Percentiles rank a stretch among this genome's conserved stretches.
These are phyloP conservation scores for Recurvomyces mirabilis DNA, from an alignment of 495 filamentous ascomycete species.

Conservation along the genomic window DNA sequence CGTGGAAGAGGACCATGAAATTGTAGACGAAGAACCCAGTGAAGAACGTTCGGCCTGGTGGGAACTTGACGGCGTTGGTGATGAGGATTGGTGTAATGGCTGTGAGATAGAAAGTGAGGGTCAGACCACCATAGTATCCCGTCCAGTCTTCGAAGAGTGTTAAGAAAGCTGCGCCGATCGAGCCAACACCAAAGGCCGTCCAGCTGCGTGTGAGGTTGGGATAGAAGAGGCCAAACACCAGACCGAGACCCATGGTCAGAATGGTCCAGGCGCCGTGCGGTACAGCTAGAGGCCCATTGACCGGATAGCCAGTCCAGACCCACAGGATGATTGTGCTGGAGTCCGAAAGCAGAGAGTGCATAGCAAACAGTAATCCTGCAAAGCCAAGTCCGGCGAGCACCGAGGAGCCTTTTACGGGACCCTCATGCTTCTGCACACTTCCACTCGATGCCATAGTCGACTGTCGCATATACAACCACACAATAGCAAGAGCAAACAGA, in stretches of 20 bases:
- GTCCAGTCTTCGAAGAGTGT: constrained; percentile 74
- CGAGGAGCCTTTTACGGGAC: constrained; percentile 49
- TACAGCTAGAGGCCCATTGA: constrained; percentile 77
- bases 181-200: constrained; percentile 69
- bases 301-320: constrained; percentile 97
- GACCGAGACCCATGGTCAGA: constrained; percentile 71
- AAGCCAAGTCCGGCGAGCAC: constrained; percentile 65
- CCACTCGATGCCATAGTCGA: constrained; percentile 42
- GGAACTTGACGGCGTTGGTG: constrained; percentile 58
- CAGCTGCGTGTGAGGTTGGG: constrained; percentile 62
- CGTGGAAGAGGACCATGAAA: constrained; percentile 81
- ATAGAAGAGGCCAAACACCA: constrained; percentile 64
- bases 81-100: constrained; percentile 71
- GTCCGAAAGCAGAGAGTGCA: constrained; percentile 89
- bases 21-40: constrained; percentile 84
- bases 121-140: constrained; percentile 78
- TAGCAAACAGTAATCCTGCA: constrained; percentile 74
- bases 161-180: constrained; percentile 66
- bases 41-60: constrained; percentile 69
- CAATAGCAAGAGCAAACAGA: constrained; percentile 62
- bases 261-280: constrained; percentile 81
- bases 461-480: constrained; percentile 28
- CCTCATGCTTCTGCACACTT: constrained; percentile 17
- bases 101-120: constrained; percentile 67
- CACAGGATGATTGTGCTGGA: constrained; percentile 98